Base-by-base conservation (phyloP, 169 alveolate genomes). In the Plasmodium falciparum region DNA sequence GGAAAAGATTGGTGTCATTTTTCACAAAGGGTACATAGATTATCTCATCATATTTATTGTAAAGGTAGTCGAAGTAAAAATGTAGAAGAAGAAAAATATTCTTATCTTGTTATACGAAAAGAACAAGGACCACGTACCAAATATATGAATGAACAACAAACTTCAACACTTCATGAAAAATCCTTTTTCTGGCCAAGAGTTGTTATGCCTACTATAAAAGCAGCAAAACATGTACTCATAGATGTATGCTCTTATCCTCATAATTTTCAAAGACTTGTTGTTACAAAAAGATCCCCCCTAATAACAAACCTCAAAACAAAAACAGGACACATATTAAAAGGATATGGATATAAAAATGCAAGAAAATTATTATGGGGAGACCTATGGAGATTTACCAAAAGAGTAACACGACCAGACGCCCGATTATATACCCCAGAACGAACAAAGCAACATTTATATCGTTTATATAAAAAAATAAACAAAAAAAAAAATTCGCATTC, bases 1-100 rank as follows among this genome's bases (percentile, higher is more conserved):
- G 98, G 98, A 9, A 75, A 95, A 59, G 98, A 97, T 73, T 97
- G 98, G 97, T 96, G 97, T 50, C 97, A 96, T 91, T 96, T 96
- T 73, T 88, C 96, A 12, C 98, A 96, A 70, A 75, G 96, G 13
- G 94, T 93, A 22, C 95, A 88, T 76, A 93, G 97, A 13, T 90
- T 95, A 20, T 97, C 98, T 3, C 97, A 95, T 78, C 92, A 93
- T 56, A 91, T 96, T 29, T 96, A 96, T 88, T 91, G 94, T 78
- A 96, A 95, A 85, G 97, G 97, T 15, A 89, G 94, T 39, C 65
- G 88, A 61, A 58, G 95, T 0, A 93, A 93, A 54, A 89, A 93
- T 65, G 89, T 95, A 29, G 97, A 95, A 59, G 95, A 94, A 70
- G 97, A 95, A 72, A 97, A 96, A 94, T 95, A 88, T 75, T 91